phyloP scores from a whole-genome alignment of 805 yeast species.

The Wickerhamomyces tratensis region DNA sequence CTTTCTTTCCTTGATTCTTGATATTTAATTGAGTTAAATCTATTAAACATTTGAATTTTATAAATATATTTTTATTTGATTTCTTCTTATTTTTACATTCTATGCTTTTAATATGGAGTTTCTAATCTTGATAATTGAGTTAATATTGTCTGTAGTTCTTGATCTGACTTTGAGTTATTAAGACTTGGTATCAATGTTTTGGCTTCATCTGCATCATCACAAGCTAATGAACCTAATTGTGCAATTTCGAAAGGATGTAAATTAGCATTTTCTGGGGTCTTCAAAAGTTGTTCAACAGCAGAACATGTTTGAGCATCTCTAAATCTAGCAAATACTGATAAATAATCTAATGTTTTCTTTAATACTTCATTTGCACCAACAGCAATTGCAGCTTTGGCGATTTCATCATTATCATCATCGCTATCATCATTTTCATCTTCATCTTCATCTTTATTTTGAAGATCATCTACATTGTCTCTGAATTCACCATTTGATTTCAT shows the following conservation, averaged over 20 bases:
- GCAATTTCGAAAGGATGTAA: slow-evolving; percentile 95
- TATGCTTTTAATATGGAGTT: slow-evolving; percentile 25
- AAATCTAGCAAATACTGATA: slow-evolving; percentile 80
- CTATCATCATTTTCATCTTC: slow-evolving; percentile 14
- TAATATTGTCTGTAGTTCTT: slow-evolving; percentile 76
- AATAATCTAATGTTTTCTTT: slow-evolving; percentile 83
- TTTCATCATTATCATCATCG: slow-evolving; percentile 23
- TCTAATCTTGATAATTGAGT: slow-evolving; percentile 74
- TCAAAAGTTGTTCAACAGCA: slow-evolving; percentile 83
- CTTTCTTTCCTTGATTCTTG: too few relatives aligned
- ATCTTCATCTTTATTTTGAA: slow-evolving; percentile 24
- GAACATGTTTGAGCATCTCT: slow-evolving; percentile 87
- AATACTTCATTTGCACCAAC: slow-evolving; percentile 81
- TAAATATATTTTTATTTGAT: too few relatives aligned
- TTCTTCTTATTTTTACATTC: too few relatives aligned
- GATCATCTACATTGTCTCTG: slow-evolving; percentile 21
- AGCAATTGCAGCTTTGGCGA: slow-evolving; percentile 38
- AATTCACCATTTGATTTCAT: slow-evolving; percentile 32
- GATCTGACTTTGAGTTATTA: slow-evolving; percentile 69
- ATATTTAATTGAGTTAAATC: too few relatives aligned
- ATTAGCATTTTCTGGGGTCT: slow-evolving; percentile 59
- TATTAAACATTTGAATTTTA: too few relatives aligned
- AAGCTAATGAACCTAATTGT: slow-evolving; percentile 77
- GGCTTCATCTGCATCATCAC: slow-evolving; percentile 97
- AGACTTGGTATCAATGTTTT: slow-evolving; percentile 88